Base-by-base conservation (phyloP, 768 basidiomycete genomes). In the Pulveroboletus sp. region DNA sequence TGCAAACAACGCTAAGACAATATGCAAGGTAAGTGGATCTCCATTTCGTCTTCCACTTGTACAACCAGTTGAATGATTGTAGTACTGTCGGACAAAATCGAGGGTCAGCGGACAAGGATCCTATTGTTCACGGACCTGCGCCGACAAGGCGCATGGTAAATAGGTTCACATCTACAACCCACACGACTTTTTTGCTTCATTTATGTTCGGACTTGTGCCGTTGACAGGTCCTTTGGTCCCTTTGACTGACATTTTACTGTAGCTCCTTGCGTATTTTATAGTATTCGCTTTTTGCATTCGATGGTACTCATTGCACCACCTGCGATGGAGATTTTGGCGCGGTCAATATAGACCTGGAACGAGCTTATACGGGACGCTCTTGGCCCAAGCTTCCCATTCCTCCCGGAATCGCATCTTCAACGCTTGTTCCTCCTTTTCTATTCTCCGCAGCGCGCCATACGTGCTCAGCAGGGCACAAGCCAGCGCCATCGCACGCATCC, bases 311-410 rank as follows among this genome's bases (percentile, higher is more conserved):
- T 2, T 9, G 13, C 20, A 10, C 30, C 12, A 23, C 43, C 7
- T 5, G 16, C 11, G 20, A 27, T 14, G 9, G 26, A n/a, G n/a
- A n/a, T n/a, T 10, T n/a, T 8, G 13, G 12, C 2, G 7, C 10
- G 38, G 5, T 58, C 55, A 80, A 58, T 73, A 75, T 13, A 81
- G 32, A 26, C 74, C 68, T 19, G 80, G 80, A 40, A 81, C 55
- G 26, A 82, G 62, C 46, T 61, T 77, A 47, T 74, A 79, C 9
- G 69, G 75, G 11, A 81, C 80, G 32, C 52, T 63, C 38, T 50
- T 51, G 7, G 72, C 73, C 76, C 77, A 82, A 1, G 59, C 54
- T 27, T 51, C 60, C 60, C 60, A 61, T 27, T 61, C 51, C 13
- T n/a, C 47, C 24, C 50, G 51, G 47, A 61, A 61, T 37, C 51